Percentiles rank a stretch among this genome's conserved stretches.
Evolutionary conservation across 225 moss, liverwort and hornwort genomes (phyloP).

Genomic region (Takakia lepidozioides): DNA sequence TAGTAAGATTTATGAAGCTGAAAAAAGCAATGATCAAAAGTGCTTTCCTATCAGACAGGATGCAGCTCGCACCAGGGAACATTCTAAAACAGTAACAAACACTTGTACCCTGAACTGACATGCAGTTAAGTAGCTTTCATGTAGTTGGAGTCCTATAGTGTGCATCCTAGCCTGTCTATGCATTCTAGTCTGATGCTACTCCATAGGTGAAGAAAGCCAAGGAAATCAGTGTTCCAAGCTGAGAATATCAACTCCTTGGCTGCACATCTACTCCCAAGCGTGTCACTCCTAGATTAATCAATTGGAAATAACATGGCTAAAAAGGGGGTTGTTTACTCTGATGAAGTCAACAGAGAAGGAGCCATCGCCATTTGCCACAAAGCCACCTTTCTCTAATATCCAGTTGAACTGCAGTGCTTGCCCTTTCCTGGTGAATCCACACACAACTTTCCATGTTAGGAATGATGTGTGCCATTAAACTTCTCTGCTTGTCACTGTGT

Average conservation of each 20-base stretch:
- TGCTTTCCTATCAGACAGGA: no score
- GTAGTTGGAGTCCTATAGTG: no score
- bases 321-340: constrained; percentile 29
- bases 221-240: no score
- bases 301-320: neutral
- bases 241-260: neutral
- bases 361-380: constrained; percentile 56
- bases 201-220: no score
- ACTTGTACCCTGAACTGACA: constrained; percentile 1
- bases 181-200: no score
- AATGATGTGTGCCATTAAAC: no score
- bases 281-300: no score
- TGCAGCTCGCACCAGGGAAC: no score
- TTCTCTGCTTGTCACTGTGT: no score
- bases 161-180: no score
- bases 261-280: neutral
- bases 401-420: constrained; percentile 95
- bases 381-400: constrained; percentile 81
- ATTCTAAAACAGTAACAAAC: neutral
- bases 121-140: no score
- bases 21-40: neutral
- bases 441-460: neutral
- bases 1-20: neutral
- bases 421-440: constrained; percentile 55
- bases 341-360: constrained; percentile 71